Evolutionary conservation across 306 rosid species (phyloP), one percentile per base, ranked within the genome.

Genomic region (Coriaria nepalensis): DNA sequence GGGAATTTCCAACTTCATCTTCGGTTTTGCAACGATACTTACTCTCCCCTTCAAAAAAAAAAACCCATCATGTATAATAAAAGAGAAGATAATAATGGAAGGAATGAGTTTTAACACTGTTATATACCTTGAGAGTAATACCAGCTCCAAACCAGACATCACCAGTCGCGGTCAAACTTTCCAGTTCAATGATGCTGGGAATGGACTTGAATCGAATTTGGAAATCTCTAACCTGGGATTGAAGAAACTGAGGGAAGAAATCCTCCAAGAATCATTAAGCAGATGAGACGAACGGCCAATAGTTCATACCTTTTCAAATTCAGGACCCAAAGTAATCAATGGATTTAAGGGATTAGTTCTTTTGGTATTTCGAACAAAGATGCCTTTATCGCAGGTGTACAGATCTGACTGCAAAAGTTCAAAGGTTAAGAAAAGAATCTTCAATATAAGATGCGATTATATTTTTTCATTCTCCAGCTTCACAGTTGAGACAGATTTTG

Each of bases 61-160:
- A 42, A 10, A 50, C 41, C 45, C 10, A 38, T 53, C 46, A 67
- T 37, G 37, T 33, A 39, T 56, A 42, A 43, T 8, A 47, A 6
- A 47, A 44, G 54, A 13, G 10, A 36, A 42, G 58, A 47, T 11
- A 6, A 40, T 35, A 36, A 55, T 37, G 46, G 61, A 50, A 11
- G 49, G 37, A 56, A 49, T 13, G 53, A 39, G n/a, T 14, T n/a
- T n/a, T n/a, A n/a, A 36, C 33, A 50, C n/a, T n/a, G n/a, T n/a
- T n/a, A n/a, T n/a, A 45, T 81, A 85, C 93, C 95, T 85, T 78
- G 6, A 75, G 68, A 40, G 75, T 67, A 44, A 81, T 60, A 51
- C 70, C 72, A 40, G 73, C 52, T 52, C 95, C 93, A 69, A 85
- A 81, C 82, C 93, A 76, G 37, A 78, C 93, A 45, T 85, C 87